These are phyloP conservation scores for Ogataea ganodermae DNA, from an alignment of 805 yeast genomes.

Conservation along the genomic window DNA sequence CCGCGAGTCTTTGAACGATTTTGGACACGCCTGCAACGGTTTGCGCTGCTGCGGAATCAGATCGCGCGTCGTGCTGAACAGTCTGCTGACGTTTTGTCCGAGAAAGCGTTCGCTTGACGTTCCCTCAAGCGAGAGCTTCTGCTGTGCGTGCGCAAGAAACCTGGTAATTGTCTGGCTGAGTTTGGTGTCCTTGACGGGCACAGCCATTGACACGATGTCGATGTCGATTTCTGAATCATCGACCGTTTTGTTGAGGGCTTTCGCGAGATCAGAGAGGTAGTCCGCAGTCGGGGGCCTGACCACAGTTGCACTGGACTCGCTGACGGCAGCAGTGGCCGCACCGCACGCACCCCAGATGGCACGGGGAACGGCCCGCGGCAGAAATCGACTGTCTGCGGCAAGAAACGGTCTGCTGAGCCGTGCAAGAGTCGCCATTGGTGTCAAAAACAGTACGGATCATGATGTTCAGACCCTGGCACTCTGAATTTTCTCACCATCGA, in stretches of 20 bases:
- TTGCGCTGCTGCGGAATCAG: not conserved
- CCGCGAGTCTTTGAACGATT: not conserved
- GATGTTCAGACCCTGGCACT: too few relatives aligned
- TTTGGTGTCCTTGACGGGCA: not conserved
- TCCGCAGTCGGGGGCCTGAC: not conserved
- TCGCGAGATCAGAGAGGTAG: not conserved
- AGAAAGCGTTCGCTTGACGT: not conserved
- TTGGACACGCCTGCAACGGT: not conserved
- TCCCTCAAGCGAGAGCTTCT: not conserved
- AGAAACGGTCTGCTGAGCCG: too few relatives aligned
- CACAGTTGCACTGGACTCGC: not conserved
- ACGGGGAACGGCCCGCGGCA: not conserved
- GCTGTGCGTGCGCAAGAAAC: constrained; percentile 2
- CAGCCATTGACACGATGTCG: not conserved
- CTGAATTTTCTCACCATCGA: too few relatives aligned
- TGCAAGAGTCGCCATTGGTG: too few relatives aligned
- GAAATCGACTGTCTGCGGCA: not conserved
- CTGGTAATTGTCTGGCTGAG: not conserved
- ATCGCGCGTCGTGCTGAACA: not conserved
- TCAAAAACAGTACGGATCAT: too few relatives aligned
- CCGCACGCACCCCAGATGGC: not conserved
- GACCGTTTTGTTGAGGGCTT: not conserved
- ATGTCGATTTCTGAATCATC: constrained; percentile 1
- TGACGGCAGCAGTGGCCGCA: not conserved
- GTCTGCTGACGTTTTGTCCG: not conserved